These are phyloP conservation scores for Adiantum capillusveneris DNA, from an alignment of 75 land plant species.

Conservation along the genomic window DNA sequence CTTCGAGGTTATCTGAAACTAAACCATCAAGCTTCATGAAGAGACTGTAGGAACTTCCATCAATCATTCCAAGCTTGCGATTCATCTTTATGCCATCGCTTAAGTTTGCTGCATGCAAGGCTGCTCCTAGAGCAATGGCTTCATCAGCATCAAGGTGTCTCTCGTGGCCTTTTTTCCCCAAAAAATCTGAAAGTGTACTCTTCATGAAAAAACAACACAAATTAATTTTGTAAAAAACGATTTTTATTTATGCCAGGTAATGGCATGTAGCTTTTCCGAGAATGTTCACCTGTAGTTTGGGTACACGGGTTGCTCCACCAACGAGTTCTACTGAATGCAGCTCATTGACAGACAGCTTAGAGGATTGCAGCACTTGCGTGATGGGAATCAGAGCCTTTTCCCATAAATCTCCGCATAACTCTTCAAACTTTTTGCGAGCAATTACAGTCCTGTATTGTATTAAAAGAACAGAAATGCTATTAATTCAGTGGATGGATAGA, in stretches of 20 bases:
- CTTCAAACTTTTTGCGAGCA: constrained; percentile 84
- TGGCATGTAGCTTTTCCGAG: too few species aligned
- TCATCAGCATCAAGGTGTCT: constrained; percentile 97
- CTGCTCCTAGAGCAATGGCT: constrained; percentile 83
- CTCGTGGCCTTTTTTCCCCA: constrained; percentile 67
- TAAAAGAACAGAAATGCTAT: too few species aligned
- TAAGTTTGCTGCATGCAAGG: constrained; percentile 88
- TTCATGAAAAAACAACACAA: constrained; percentile 18
- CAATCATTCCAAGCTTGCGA: constrained; percentile 89
- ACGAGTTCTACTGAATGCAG: constrained; percentile 84
- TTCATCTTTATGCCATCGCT: constrained; percentile 97
- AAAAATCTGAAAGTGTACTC: constrained; percentile 64
- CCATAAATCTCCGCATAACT: constrained; percentile 88
- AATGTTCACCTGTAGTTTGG: constrained; percentile 74
- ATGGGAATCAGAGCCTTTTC: constrained; percentile 65
- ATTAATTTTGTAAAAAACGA: too few species aligned
- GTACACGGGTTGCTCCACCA: constrained; percentile 95
- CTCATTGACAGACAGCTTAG: constrained; percentile 51
- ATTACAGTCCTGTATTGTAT: constrained; percentile 59
- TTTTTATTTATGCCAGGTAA: too few species aligned
- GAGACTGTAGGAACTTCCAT: constrained; percentile 79
- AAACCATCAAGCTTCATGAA: constrained; percentile 54
- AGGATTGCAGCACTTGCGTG: constrained; percentile 54
- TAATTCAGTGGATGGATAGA: too few species aligned
- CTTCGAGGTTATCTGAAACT: constrained; percentile 27